Conservation (phyloP, 2,329 filamentous ascomycete species). For the Endoconidiophora laricicola region DNA sequence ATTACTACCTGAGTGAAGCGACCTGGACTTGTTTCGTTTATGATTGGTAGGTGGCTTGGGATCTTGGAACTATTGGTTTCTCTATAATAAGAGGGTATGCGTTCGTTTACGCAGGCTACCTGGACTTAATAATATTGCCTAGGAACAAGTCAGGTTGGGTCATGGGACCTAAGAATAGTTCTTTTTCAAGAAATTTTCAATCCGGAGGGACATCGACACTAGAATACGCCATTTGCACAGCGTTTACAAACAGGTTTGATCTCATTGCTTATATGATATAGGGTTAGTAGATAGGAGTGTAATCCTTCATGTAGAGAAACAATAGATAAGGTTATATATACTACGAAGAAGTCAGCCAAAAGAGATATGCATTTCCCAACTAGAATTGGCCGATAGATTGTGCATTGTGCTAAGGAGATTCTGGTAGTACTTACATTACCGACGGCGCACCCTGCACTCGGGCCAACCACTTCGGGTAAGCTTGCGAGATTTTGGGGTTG, state of each 20-base stretch:
- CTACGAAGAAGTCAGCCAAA: too few species aligned
- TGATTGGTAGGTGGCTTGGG: neutral
- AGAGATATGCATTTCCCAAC: neutral
- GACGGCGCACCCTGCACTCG: conserved; percentile 30
- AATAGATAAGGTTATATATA: neutral
- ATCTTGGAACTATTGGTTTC: conserved; percentile 1
- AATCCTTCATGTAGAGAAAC: neutral
- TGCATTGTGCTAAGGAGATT: neutral
- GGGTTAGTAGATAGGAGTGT: neutral
- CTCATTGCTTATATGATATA: conserved; percentile 28
- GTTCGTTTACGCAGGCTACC: neutral
- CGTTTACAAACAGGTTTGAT: conserved; percentile 31
- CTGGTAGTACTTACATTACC: conserved; percentile 28
- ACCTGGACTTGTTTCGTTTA: neutral
- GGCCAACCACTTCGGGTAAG: conserved; percentile 29
- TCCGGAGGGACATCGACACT: conserved; percentile 31
- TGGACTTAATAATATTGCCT: conserved; percentile 5
- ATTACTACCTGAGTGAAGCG: too few species aligned
- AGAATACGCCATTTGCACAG: conserved; percentile 28
- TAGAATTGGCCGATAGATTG: neutral
- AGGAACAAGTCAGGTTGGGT: neutral
- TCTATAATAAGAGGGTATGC: neutral
- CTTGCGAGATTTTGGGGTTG: conserved; percentile 11
- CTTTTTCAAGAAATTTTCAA: conserved; percentile 32
- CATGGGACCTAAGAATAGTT: conserved; percentile 15